A percentile compares a stretch with the other conserved stretches of the same genome.
Evolutionary conservation across 176 grass and related monocot genomes (phyloP).

Genomic region (Paspalum vaginatum): DNA sequence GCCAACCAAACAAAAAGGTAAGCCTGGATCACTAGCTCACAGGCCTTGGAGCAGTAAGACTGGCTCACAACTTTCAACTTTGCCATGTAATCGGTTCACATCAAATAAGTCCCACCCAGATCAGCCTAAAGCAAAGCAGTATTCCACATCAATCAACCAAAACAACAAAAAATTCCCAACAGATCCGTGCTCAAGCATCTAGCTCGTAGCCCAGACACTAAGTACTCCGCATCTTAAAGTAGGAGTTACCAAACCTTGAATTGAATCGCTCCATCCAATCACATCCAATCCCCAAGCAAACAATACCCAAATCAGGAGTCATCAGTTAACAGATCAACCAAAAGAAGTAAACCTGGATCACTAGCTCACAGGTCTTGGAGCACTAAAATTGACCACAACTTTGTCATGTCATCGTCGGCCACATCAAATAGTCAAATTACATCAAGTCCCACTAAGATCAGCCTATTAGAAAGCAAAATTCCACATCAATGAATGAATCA

Average conservation of each 20-base stretch:
- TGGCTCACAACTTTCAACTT: not conserved
- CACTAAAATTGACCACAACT: not conserved
- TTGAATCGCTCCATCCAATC: not conserved
- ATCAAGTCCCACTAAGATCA: constrained; percentile 5
- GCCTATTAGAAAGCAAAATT: constrained; percentile 13
- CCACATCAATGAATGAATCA: constrained; percentile 2
- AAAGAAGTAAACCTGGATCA: not conserved
- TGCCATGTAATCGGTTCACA: not conserved
- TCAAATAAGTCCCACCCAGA: constrained; percentile 8
- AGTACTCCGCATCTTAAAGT: not conserved
- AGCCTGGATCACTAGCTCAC: not conserved
- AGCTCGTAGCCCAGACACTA: not conserved
- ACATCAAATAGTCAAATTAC: not conserved
- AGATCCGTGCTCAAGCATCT: not conserved
- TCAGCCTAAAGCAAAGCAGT: constrained; percentile 5
- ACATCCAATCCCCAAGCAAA: no score
- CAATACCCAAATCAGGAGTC: no score
- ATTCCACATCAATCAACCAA: constrained; percentile 12
- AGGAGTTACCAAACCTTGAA: not conserved
- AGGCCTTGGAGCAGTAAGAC: not conserved
- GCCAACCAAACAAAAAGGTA: not conserved
- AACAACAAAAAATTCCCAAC: not conserved
- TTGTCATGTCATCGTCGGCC: not conserved
- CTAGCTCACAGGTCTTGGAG: not conserved
- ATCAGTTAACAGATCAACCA: not conserved